Percentiles rank a stretch among this genome's conserved stretches.
Conservation (phyloP, 2,329 filamentous ascomycete genomes). For the Calonectria pteridis region DNA sequence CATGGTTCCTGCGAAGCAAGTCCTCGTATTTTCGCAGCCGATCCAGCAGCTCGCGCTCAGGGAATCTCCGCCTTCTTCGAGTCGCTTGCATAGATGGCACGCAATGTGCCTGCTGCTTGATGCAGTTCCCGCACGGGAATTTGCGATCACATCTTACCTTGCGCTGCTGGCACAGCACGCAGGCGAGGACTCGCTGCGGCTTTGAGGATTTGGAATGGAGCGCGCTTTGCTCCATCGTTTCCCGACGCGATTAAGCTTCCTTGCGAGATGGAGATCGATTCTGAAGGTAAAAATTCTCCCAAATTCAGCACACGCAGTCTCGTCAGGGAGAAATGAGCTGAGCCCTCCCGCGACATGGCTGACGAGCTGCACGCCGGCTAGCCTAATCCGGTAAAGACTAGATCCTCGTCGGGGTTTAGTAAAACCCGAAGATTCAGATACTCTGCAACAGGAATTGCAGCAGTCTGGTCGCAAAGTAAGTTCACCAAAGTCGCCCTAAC, state of each 20-base stretch:
- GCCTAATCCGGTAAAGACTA: background rate
- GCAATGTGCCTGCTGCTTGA: constrained; percentile 59
- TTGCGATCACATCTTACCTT: constrained; percentile 73
- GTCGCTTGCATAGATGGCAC: constrained; percentile 48
- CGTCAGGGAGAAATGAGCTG: background rate
- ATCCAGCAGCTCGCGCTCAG: constrained; percentile 70
- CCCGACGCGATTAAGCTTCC: background rate
- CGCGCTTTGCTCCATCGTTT: background rate
- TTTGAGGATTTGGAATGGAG: background rate
- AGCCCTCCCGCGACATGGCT: background rate
- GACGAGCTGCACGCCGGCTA: background rate
- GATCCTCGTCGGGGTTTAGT: background rate
- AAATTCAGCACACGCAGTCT: background rate
- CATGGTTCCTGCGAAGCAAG: constrained; percentile 65
- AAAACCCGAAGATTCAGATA: background rate
- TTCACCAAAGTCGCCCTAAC: background rate
- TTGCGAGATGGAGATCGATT: background rate
- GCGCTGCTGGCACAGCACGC: constrained; percentile 73
- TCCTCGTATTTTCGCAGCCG: constrained; percentile 69
- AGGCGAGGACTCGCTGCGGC: constrained; percentile 55
- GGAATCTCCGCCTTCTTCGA: constrained; percentile 57
- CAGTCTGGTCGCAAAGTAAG: background rate
- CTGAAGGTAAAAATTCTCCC: background rate
- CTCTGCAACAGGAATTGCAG: background rate
- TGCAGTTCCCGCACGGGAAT: constrained; percentile 69